Percentiles rank a stretch among this genome's conserved stretches.
These are phyloP conservation scores for Fusarium odoratissimum DNA, from an alignment of 2,329 filamentous ascomycete species.

Conservation along the genomic window DNA sequence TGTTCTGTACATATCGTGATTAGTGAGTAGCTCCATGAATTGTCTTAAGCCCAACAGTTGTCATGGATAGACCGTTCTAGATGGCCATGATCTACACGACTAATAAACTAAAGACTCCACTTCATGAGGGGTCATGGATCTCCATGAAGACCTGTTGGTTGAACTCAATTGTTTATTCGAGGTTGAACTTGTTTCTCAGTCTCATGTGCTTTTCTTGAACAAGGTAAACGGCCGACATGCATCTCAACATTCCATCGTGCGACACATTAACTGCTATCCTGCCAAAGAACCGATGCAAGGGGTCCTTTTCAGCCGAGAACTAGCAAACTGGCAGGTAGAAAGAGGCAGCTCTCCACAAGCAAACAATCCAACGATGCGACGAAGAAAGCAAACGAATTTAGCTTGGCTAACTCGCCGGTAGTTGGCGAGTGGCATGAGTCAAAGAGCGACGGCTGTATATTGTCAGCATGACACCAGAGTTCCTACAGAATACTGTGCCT, in stretches of 20 bases:
- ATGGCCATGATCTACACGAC: slow-evolving; percentile 16
- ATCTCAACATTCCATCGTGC: neutral
- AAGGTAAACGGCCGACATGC: slow-evolving; percentile 3
- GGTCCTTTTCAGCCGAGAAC: slow-evolving; percentile 5
- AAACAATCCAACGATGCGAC: neutral
- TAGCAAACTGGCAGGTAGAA: slow-evolving; percentile 9
- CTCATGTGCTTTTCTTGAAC: neutral
- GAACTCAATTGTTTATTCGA: neutral
- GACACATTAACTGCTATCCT: neutral
- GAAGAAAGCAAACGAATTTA: neutral
- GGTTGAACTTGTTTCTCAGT: neutral
- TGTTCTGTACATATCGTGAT: neutral
- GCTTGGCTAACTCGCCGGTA: slow-evolving; percentile 2
- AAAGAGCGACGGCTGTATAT: neutral
- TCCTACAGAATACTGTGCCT: slow-evolving; percentile 4
- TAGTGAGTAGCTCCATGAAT: neutral
- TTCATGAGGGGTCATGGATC: neutral
- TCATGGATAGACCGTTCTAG: slow-evolving; percentile 2
- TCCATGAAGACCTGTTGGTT: neutral
- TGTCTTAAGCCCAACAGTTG: neutral
- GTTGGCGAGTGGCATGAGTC: neutral
- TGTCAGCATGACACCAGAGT: slow-evolving; percentile 14
- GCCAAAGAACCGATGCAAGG: slow-evolving; percentile 16
- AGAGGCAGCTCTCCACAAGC: neutral
- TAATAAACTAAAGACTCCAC: slow-evolving; percentile 3